These are phyloP conservation scores for Lycium barbarum DNA, from an alignment of 257 asterid species.

Conservation along the genomic window DNA sequence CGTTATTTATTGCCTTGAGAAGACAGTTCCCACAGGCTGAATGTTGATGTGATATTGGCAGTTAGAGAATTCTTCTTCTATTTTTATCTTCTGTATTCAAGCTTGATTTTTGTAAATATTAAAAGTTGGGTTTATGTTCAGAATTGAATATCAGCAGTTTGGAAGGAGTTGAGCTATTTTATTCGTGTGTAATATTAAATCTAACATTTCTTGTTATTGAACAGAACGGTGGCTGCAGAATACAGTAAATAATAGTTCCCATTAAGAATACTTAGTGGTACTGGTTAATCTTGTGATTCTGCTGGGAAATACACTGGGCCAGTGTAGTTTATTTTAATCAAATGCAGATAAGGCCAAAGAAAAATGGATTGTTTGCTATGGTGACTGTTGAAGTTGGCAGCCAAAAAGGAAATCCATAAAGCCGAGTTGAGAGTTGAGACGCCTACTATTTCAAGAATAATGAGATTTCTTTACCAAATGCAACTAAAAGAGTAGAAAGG, in stretches of 20 bases:
- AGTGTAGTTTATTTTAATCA: neutral
- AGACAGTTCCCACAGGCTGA: conserved; percentile 20
- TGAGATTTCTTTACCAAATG: neutral
- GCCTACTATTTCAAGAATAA: neutral
- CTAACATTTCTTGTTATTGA: neutral
- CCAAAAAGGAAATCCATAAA: conserved; percentile 32
- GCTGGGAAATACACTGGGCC: neutral
- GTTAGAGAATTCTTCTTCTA: conserved; percentile 23
- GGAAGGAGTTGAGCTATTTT: neutral
- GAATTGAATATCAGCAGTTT: neutral
- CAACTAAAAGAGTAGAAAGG: neutral
- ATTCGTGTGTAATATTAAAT: neutral
- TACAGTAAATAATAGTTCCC: neutral
- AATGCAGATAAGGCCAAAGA: neutral
- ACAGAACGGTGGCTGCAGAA: conserved; percentile 1
- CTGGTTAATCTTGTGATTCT: neutral
- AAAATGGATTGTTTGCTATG: neutral
- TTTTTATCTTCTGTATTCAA: neutral
- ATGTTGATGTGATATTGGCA: conserved; percentile 21
- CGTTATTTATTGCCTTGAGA: conserved; percentile 30
- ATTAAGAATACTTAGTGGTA: neutral
- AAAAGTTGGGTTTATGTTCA: neutral
- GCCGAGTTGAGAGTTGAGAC: neutral
- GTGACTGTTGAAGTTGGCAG: conserved; percentile 36
- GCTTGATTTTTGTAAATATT: neutral